Conservation (phyloP, 306 rosid species). For the Fagus sylvatica region DNA sequence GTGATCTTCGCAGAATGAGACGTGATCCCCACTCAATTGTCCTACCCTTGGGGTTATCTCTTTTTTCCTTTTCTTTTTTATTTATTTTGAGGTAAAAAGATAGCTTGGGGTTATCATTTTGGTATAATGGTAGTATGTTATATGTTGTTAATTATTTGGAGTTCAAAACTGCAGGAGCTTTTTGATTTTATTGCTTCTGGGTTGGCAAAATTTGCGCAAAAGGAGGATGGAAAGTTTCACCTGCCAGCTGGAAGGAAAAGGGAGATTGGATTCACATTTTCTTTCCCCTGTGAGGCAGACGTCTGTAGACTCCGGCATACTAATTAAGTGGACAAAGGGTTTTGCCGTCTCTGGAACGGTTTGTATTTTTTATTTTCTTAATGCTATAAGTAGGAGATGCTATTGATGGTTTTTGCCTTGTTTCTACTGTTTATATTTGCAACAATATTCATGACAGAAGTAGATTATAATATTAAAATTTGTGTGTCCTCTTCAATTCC, state of each 20-base stretch:
- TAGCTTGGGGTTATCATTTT: neutral
- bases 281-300: conserved; percentile 90
- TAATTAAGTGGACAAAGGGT: conserved; percentile 96
- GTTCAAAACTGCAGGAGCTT: conserved; percentile 50
- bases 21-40: too few relatives aligned
- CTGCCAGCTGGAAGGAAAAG: conserved; percentile 54
- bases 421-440: neutral
- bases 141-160: neutral
- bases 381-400: neutral
- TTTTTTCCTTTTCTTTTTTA: too few relatives aligned
- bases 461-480: neutral
- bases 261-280: conserved; percentile 92
- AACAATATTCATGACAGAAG: neutral
- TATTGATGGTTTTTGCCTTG: neutral
- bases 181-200: conserved; percentile 87
- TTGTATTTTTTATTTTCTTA: conserved; percentile 24
- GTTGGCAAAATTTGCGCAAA: conserved; percentile 61
- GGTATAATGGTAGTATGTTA: neutral
- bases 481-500: neutral
- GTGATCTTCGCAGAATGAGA: too few relatives aligned
- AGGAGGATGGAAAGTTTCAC: conserved; percentile 59
- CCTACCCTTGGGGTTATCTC: too few relatives aligned
- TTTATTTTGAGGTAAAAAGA: too few relatives aligned
- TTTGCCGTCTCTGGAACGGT: conserved; percentile 91
- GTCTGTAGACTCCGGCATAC: conserved; percentile 81